Base-by-base conservation (phyloP, 2,329 filamentous ascomycete species). In the Purpureocillium takamizusanense region DNA sequence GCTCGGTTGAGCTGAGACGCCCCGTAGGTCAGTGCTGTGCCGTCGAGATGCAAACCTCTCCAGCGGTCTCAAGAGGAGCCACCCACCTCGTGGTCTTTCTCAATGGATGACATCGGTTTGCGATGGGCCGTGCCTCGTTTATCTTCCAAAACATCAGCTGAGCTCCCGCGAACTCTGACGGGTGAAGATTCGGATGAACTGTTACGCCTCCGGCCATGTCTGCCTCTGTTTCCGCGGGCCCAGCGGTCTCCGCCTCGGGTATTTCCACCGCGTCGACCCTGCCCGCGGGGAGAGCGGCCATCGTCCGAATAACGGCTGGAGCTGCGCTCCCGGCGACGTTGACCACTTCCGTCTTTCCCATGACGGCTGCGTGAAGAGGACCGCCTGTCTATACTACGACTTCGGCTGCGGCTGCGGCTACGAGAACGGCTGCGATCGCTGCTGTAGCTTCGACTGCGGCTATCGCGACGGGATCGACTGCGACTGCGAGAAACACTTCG, bases 101-200 rank as follows among this genome's bases (percentile, higher is more conserved):
- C 33, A 16, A 41, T 34, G 34, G 46, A 45, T 33, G 25, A 32
- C 35, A 46, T 41, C 31, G 46, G 30, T 27, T 51, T 54, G 13
- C 29, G 37, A 15, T 32, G 38, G 31, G 48, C 40, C 18, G 44
- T 47, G 46, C 42, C 44, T 39, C 47, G 35, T 43, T 51, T 51
- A 52, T 55, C 57, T 58, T 60, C 51, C 46, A 46, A 67, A 70
- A 59, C 60, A 76, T 79, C 74, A 78, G 69, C 72, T 56, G 66
- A 68, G 60, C 63, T 73, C 59, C 66, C 58, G 63, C 62, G 67
- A 53, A 57, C 56, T 55, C 63, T 65, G 57, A 67, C 64, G 53
- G 61, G 60, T 57, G 67, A 68, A 53, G 72, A 71, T 54, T 63
- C 63, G 46, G 71, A 71, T 46, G 73, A 74, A 46, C 63, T 63